Conservation (phyloP, 495 filamentous ascomycete species). For the Oleoguttula mirabilis region DNA sequence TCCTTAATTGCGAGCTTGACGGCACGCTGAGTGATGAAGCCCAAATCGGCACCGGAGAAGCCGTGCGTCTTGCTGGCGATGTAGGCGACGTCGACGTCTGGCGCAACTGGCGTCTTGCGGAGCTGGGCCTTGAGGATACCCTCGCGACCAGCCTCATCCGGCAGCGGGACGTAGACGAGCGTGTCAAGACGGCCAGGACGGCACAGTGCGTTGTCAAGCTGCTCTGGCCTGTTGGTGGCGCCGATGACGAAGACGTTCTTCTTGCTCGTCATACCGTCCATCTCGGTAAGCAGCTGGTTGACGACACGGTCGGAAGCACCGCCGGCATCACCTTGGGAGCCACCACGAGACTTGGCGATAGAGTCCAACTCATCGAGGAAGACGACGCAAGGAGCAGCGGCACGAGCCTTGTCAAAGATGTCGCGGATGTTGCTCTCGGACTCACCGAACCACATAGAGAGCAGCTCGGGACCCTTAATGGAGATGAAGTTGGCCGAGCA, state of each 20-base stretch:
- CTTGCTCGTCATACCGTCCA: constrained; percentile 99
- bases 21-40: constrained; percentile 95
- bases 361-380: constrained; percentile 99
- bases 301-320: constrained; percentile 99
- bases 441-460: constrained; percentile 99
- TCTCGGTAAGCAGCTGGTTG: constrained; percentile 97
- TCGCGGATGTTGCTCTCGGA: constrained; percentile 99
- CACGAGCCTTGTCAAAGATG: constrained; percentile 98
- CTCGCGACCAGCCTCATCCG: constrained; percentile 76
- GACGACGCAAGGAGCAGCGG: constrained; percentile 94
- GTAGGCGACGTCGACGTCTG: constrained; percentile 76
- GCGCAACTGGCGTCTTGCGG: constrained; percentile 88
- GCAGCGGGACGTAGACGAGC: constrained; percentile 92
- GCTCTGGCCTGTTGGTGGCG: constrained; percentile 96
- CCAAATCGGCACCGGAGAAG: constrained; percentile 98
- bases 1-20: constrained; percentile 99
- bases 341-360: constrained; percentile 98
- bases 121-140: constrained; percentile 91
- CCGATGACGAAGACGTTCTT: constrained; percentile 99
- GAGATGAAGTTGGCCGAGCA: constrained; percentile 99
- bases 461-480: constrained; percentile 91
- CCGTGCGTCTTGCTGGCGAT: constrained; percentile 97
- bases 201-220: constrained; percentile 93
- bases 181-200: constrained; percentile 98
- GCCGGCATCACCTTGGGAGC: constrained; percentile 90